These are phyloP conservation scores for Helotiales sp. DNA, from an alignment of 2,329 filamentous ascomycete genomes.

Conservation along the genomic window DNA sequence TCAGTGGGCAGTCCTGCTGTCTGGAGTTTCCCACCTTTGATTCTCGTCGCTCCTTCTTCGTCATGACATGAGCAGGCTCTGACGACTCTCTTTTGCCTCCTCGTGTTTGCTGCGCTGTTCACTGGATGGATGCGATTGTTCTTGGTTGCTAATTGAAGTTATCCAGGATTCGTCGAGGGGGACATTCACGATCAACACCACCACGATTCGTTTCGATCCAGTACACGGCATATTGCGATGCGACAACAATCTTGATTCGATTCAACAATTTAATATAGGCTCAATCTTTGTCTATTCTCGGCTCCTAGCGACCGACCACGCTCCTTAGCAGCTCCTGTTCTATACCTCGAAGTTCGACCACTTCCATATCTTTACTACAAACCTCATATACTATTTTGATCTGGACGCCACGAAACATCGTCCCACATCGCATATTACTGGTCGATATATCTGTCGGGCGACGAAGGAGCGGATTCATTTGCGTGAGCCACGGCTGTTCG, in stretches of 20 bases:
- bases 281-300: constrained; percentile 26
- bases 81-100: background rate
- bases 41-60: constrained; percentile 5
- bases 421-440: constrained; percentile 3
- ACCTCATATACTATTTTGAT: constrained; percentile 5
- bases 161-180: constrained; percentile 10
- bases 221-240: constrained; percentile 18
- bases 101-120: constrained; percentile 3
- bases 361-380: constrained; percentile 12
- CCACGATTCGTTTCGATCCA: constrained; percentile 12
- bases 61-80: background rate
- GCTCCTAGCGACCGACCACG: constrained; percentile 33
- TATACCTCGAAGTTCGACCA: constrained; percentile 24
- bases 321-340: constrained; percentile 29
- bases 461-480: constrained; percentile 4
- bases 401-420: constrained; percentile 2
- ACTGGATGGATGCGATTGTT: constrained; percentile 17
- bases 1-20: constrained; percentile 9
- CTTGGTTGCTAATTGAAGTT: constrained; percentile 14
- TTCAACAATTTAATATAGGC: constrained; percentile 21
- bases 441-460: constrained; percentile 8
- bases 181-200: constrained; percentile 5
- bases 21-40: constrained; percentile 16
- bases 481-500: constrained; percentile 14
- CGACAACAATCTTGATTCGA: constrained; percentile 17